Base-by-base conservation (phyloP, 2,329 filamentous ascomycete species). In the Metarhizium guizhouense region DNA sequence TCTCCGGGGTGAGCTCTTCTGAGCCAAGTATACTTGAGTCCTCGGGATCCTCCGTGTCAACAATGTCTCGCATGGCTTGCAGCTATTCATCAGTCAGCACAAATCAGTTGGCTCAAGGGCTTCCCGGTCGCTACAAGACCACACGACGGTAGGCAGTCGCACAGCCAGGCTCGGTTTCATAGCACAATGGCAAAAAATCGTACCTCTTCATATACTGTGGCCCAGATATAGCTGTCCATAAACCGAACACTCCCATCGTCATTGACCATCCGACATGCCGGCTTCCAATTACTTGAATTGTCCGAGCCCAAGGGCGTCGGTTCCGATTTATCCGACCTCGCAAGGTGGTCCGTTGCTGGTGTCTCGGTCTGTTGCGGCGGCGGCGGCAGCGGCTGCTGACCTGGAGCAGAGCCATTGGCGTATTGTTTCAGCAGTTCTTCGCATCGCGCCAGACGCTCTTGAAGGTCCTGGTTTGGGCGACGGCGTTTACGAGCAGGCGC, bases 361-460 rank as follows among this genome's bases (percentile, higher is more conserved):
- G 52, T 47, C n/a, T 57, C 45, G 20, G 53, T 56, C 48, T 50
- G 55, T 6, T 49, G 53, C 18, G 63, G 60, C 6, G 60, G 61
- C 3, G 56, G 53, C 18, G 63, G 60, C 6, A 59, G 61, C 3
- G 56, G 55, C 34, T 61, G 56, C 52, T 58, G 53, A 38, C 62
- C 56, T 16, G 70, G 63, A 11, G 61, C 62, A 29, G 69, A 63
- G n/a, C 67, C 70, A 57, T 65, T 67, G 6, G 79, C 79, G 67
- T 84, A 83, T 57, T 80, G 77, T 60, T 81, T 82, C 25, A 83
- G 67, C 43, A 84, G 68, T 59, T 81, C 78, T 61, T 84, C 81
- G 59, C 81, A 83, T 55, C 80, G 73, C 4, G 80, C 79, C 40
- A 84, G 71, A 43, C 81, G 75, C 66, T 84, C 81, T 62, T 84